These are phyloP conservation scores for Calocera viscosa DNA, from an alignment of 768 basidiomycete species.

Conservation along the genomic window DNA sequence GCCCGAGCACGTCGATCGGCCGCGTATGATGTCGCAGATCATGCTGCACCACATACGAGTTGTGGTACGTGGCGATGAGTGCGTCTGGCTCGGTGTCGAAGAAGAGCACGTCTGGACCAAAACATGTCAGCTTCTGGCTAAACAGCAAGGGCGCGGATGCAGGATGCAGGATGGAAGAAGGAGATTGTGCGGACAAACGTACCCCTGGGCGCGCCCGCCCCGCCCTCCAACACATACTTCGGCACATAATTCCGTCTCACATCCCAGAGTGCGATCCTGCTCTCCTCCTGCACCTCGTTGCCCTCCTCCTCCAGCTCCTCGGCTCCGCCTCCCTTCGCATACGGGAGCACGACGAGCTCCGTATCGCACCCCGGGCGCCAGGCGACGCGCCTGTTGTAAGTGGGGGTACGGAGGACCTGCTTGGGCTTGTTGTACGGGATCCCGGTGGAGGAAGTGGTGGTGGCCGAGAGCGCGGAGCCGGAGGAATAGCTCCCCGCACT, in stretches of 20 bases:
- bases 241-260: slow-evolving; percentile 5
- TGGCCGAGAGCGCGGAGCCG: background rate
- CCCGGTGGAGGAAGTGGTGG: background rate
- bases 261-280: background rate
- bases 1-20: slow-evolving; percentile 55
- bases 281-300: background rate
- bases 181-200: background rate
- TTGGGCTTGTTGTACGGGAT: slow-evolving; percentile 2
- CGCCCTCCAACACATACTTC: background rate
- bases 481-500: background rate
- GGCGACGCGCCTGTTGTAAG: background rate
- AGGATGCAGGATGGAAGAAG: too few relatives aligned
- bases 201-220: background rate
- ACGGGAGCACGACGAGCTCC: background rate
- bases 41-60: slow-evolving; percentile 44
- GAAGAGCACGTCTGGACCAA: background rate
- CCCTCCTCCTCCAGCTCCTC: background rate
- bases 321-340: background rate
- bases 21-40: slow-evolving; percentile 54
- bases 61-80: background rate
- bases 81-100: background rate
- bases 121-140: background rate
- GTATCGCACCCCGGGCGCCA: background rate
- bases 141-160: background rate
- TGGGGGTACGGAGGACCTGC: background rate